These are phyloP conservation scores for Volvox carteri DNA, from an alignment of 163 green algal species.

Conservation along the genomic window DNA sequence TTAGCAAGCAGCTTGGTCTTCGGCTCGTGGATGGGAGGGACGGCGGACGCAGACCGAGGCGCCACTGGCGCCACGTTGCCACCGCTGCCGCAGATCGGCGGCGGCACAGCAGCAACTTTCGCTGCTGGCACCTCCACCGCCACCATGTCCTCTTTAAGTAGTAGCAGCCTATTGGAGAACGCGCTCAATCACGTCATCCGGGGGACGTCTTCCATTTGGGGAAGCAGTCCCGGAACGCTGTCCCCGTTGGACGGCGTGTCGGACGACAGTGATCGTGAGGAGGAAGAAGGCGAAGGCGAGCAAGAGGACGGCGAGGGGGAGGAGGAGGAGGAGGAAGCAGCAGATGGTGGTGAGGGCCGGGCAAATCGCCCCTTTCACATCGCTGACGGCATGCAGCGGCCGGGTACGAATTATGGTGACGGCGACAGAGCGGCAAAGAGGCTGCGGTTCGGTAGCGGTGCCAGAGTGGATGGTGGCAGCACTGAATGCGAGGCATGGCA, in stretches of 20 bases:
- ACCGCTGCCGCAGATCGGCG: not conserved
- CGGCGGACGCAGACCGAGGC: not conserved
- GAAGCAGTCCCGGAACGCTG: conserved; percentile 12
- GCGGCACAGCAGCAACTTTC: not conserved
- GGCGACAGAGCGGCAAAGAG: not conserved
- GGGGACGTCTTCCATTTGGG: conserved; percentile 5
- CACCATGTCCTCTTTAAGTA: too few relatives aligned
- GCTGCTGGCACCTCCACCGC: not conserved
- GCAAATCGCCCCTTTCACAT: too few relatives aligned
- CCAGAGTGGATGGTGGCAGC: not conserved
- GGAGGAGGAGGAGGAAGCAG: not conserved
- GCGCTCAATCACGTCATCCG: conserved; percentile 1
- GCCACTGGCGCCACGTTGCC: not conserved
- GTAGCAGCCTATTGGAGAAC: conserved; percentile 18
- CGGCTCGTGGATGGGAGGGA: too few relatives aligned
- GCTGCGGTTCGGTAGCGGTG: not conserved
- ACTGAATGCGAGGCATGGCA: not conserved
- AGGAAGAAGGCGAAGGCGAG: not conserved
- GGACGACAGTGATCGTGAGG: not conserved
- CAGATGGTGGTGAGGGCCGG: too few relatives aligned
- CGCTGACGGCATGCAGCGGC: not conserved
- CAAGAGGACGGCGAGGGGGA: conserved; percentile 4
- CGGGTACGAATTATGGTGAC: not conserved
- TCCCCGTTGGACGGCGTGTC: conserved; percentile 26
- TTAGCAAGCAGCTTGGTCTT: too few relatives aligned